These are phyloP conservation scores for Lanmaoa rubissima DNA, from an alignment of 768 basidiomycete species.

Conservation along the genomic window DNA sequence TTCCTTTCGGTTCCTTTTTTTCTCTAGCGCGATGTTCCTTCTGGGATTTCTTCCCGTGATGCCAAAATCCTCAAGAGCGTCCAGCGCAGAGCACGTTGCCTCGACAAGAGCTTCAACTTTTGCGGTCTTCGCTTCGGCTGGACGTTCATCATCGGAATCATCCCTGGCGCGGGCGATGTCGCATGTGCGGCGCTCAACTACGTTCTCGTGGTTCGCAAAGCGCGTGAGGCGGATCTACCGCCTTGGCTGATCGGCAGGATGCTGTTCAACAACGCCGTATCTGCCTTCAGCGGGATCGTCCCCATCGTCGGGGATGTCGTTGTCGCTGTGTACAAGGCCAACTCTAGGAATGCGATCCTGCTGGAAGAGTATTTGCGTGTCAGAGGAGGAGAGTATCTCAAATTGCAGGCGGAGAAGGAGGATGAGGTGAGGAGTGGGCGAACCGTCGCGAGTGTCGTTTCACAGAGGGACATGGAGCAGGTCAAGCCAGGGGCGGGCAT, in stretches of 20 bases:
- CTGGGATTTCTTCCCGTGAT: constrained; percentile 76
- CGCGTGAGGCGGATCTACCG: constrained; percentile 68
- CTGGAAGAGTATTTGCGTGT: constrained; percentile 82
- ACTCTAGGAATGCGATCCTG: constrained; percentile 83
- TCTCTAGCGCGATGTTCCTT: constrained; percentile 63
- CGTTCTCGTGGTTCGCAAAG: constrained; percentile 71
- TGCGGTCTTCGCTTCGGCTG: constrained; percentile 85
- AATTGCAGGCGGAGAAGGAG: constrained; percentile 39
- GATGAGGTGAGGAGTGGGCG: constrained; percentile 22
- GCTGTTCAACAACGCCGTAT: constrained; percentile 73
- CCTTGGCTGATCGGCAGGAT: constrained; percentile 68
- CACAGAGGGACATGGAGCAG: constrained; percentile 39
- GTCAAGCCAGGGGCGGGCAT: constrained; percentile 56
- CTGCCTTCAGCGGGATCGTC: constrained; percentile 62
- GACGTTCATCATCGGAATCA: constrained; percentile 76
- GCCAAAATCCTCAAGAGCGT: constrained; percentile 71
- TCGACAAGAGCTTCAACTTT: constrained; percentile 83
- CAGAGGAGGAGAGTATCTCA: constrained; percentile 72
- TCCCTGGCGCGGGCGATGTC: constrained; percentile 70
- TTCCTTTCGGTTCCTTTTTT: constrained; percentile 8
- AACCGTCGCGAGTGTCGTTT: constrained; percentile 13
- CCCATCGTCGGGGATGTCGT: constrained; percentile 76
- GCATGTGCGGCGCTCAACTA: constrained; percentile 68
- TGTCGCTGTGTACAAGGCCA: constrained; percentile 80
- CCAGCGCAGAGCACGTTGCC: constrained; percentile 73